Evolutionary conservation across 2,329 filamentous ascomycete species (phyloP).

Genomic region (Fusarium sulawesiense): DNA sequence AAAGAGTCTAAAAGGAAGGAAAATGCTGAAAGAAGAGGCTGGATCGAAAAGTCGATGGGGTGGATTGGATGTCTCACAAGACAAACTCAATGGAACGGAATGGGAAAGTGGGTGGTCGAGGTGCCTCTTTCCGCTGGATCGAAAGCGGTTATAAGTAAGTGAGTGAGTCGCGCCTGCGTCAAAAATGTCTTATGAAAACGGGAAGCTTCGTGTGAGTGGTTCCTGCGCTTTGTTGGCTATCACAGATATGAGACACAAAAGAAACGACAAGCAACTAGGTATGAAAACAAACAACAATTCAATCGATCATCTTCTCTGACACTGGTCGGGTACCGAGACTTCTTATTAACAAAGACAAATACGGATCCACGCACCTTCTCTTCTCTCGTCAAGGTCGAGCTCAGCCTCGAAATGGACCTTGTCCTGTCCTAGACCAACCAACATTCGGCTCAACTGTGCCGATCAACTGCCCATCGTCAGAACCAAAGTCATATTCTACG

Average conservation of each 20-base stretch:
- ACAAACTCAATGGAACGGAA: slow-evolving; percentile 15
- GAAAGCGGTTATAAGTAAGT: slow-evolving; percentile 1
- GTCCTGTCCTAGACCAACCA: slow-evolving; percentile 15
- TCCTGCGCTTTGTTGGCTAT: slow-evolving; percentile 3
- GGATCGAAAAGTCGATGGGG: slow-evolving; percentile 12
- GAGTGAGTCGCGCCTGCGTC: slow-evolving; percentile 17
- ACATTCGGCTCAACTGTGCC: slow-evolving; percentile 24
- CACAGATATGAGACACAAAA: background rate
- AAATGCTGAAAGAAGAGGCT: slow-evolving; percentile 8
- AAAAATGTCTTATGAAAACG: slow-evolving; percentile 11
- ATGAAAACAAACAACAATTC: background rate
- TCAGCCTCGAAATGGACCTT: slow-evolving; percentile 27
- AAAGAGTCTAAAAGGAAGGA: background rate
- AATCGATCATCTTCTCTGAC: background rate
- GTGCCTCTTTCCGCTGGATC: slow-evolving; percentile 6
- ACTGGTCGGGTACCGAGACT: slow-evolving; percentile 1
- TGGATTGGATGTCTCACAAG: slow-evolving; percentile 16
- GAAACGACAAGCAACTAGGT: background rate
- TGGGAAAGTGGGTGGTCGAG: slow-evolving; percentile 21
- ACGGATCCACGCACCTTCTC: slow-evolving; percentile 28
- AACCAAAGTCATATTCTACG: background rate
- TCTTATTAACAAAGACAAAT: slow-evolving; percentile 22
- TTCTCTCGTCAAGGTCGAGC: slow-evolving; percentile 9
- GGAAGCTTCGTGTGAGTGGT: slow-evolving; percentile 14
- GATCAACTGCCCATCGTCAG: slow-evolving; percentile 9